Conservation (phyloP, 768 basidiomycete species). For the Tulasnella sp. region DNA sequence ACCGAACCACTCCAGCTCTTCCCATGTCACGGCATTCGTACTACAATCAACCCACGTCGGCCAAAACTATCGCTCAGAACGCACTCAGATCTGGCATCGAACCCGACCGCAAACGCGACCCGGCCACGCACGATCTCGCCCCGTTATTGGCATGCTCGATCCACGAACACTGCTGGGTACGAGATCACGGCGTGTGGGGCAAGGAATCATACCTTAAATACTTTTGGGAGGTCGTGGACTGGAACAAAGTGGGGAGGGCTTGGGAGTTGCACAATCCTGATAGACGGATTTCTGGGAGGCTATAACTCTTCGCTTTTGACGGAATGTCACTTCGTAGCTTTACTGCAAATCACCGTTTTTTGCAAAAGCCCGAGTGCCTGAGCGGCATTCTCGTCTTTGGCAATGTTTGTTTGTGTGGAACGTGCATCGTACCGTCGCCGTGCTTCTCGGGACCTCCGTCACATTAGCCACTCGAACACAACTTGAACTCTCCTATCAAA, state of each 20-base stretch:
- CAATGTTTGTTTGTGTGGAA: too few relatives aligned
- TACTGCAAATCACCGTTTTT: too few relatives aligned
- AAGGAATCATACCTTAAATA: constrained; percentile 73
- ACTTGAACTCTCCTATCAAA: too few relatives aligned
- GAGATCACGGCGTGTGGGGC: constrained; percentile 79
- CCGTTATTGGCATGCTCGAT: constrained; percentile 70
- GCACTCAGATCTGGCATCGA: background rate
- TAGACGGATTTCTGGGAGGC: too few relatives aligned
- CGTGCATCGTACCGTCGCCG: too few relatives aligned
- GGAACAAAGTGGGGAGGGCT: constrained; percentile 41
- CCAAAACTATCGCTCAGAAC: constrained; percentile 24
- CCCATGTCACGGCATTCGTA: background rate
- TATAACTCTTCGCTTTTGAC: too few relatives aligned
- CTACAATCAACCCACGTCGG: constrained; percentile 24
- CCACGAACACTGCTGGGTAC: constrained; percentile 79
- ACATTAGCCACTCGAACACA: too few relatives aligned
- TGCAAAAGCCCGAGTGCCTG: too few relatives aligned
- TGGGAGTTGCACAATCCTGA: too few relatives aligned
- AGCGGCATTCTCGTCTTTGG: too few relatives aligned
- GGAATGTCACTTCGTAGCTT: too few relatives aligned
- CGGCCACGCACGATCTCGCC: constrained; percentile 41
- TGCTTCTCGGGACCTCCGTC: too few relatives aligned
- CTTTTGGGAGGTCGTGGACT: constrained; percentile 77
- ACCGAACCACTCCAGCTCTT: background rate
- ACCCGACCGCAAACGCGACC: constrained; percentile 17